Base-by-base conservation (phyloP, 306 rosid species). In the Vigna hirtella region DNA sequence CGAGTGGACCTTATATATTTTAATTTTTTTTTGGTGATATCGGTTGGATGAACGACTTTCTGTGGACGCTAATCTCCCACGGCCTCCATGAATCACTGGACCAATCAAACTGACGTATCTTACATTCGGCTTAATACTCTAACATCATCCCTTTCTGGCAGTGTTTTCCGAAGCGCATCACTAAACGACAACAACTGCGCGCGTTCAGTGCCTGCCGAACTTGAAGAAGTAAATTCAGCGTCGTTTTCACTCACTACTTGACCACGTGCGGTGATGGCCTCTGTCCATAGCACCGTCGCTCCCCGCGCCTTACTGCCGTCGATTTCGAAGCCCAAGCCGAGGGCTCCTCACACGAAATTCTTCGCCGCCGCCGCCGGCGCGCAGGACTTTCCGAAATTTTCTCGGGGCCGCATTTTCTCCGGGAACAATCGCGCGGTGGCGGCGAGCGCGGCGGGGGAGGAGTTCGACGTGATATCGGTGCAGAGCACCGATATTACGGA, bases 401-500 rank as follows among this genome's bases (percentile, higher is more conserved):
- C 86, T 4, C 72, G 66, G 28, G 63, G 58, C 47, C 34, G 67
- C 4, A 1, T 80, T 84, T 80, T 84, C 78, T 49, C 76, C 48
- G 77, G 70, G 48, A 83, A 47, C 74, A 77, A 67, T 73, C 88
- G 67, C 51, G 65, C 84, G 67, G 74, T 64, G 26, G 66, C 72
- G 70, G 48, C 82, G 83, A 84, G 68, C 15, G 79, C 90, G 7
- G 66, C 80, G 61, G 83, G 42, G 84, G 91, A 91, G 65, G 95
- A 90, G 22, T 1, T 68, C 47, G 88, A 93, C 62, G 94, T 88
- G 62, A 84, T 95, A 50, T 83, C 88, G 4, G 90, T 89, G 24
- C 91, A 89, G 80, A 93, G 90, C 55, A 15, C 71, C 0, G 93
- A 92, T 58, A 30, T 49, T 5, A 84, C 91, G 81, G 93, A 92